Base-by-base conservation (phyloP, 176 grass and related monocot genomes). In the Aegilops umbellulata region DNA sequence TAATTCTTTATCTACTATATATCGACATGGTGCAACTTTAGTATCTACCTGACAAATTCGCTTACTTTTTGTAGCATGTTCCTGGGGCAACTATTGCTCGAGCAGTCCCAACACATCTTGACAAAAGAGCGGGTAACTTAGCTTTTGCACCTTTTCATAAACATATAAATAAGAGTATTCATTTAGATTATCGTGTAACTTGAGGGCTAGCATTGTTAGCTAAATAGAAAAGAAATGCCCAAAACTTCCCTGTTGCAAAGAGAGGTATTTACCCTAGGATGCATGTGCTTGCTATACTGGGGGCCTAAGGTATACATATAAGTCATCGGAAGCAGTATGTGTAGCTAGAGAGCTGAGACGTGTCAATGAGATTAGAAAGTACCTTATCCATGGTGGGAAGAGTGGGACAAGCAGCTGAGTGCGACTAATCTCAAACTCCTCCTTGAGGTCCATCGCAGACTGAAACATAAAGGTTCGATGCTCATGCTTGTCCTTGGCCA, bases 81-180 rank as follows among this genome's bases (percentile, higher is more conserved):
- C 80, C 89, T 85, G 87, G 89, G 65, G 92, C 60, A 75, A 74
- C 89, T 78, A 66, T 62, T 93, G 71, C 80, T 74, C 83, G 85
- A 87, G 78, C 88, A 87, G 69, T 73, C 79, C 77, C 88, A 72
- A 57, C 44, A 82, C 85, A 92, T 85, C 41, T 76, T 70, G 87
- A 88, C 53, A 93, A 95, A 87, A 70, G 79, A 74, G n/a, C 74
- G 17, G 84, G 88, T 90, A 83, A 90, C 46, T 64, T 1, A 81
- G 13, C 29, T 8, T 81, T 14, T 76, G 3, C 49, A 70, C 13
- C n/a, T 77, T 82, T 86, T 23, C 36, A 44, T 78, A 90, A 77
- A 82, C 13, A 58, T 46, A 5, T 77, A 49, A 29, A 44, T 30
- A 47, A 63, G 16, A 35, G 39, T 24, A 58, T 58, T 22, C 15